Conservation (phyloP, 257 asterid genomes). For the Thymus mandschuricus region DNA sequence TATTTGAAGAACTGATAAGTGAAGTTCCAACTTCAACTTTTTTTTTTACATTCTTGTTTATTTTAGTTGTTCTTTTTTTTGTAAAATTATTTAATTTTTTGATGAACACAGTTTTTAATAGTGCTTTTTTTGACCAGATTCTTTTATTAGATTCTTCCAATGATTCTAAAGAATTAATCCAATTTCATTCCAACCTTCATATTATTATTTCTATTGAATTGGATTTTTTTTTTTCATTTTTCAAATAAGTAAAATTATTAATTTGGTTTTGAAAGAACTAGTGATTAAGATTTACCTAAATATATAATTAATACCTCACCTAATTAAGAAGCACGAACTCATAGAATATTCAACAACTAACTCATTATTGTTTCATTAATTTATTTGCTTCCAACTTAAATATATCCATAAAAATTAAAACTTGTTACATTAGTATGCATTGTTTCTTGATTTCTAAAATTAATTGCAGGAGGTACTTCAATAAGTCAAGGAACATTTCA, state of each 20-base stretch:
- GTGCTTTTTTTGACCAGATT: no score
- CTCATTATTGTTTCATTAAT: not conserved
- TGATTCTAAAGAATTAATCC: no score
- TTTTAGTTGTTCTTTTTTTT: not conserved
- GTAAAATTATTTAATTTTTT: not conserved
- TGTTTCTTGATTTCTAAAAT: not conserved
- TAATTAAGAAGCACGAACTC: not conserved
- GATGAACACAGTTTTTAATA: not conserved
- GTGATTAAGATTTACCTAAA: not conserved
- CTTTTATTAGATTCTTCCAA: no score
- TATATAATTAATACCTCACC: not conserved
- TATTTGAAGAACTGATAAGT: not conserved
- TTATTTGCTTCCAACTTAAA: not conserved
- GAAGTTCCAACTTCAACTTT: not conserved
- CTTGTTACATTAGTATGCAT: not conserved
- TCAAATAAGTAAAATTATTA: not conserved
- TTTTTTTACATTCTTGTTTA: not conserved
- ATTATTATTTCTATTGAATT: no score
- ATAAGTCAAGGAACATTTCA: not conserved
- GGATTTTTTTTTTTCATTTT: not conserved
- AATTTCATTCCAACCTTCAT: no score
- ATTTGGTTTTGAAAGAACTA: not conserved
- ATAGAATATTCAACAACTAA: not conserved
- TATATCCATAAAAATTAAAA: not conserved
- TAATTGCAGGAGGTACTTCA: constrained; percentile 2